Conservation (phyloP, 352 stramenopile species). For the Phytophthora cactorum region DNA sequence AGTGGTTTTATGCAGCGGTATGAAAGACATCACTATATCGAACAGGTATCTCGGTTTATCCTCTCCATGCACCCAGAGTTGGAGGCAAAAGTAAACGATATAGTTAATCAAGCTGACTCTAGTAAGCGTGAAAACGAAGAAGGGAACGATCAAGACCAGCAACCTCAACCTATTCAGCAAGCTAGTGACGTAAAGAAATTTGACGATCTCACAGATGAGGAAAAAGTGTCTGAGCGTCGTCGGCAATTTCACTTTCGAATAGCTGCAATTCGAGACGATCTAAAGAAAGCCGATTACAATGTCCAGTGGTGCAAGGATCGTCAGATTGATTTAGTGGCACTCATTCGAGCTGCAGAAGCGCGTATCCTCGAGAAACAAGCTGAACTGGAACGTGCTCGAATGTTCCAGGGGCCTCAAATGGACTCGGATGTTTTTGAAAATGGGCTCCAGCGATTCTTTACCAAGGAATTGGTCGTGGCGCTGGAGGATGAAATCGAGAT, state of each 20-base stretch:
- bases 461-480: conserved; percentile 71
- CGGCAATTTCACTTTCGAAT: conserved; percentile 83
- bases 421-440: conserved; percentile 81
- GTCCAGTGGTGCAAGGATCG: conserved; percentile 78
- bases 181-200: conserved; percentile 35
- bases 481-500: conserved; percentile 87
- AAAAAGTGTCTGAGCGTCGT: conserved; percentile 59
- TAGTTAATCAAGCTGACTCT: conserved; percentile 35
- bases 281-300: conserved; percentile 78
- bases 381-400: conserved; percentile 70
- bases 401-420: conserved; percentile 77
- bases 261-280: conserved; percentile 54
- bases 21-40: conserved; percentile 72
- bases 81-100: conserved; percentile 53
- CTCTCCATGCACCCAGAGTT: conserved; percentile 56
- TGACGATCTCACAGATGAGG: conserved; percentile 57
- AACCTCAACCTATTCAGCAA: conserved; percentile 15
- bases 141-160: conserved; percentile 3
- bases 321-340: conserved; percentile 67
- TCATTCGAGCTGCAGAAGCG: conserved; percentile 69
- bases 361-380: conserved; percentile 84
- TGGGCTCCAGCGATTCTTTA: conserved; percentile 78
- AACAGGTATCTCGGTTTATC: conserved; percentile 73
- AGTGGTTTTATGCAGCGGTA: conserved; percentile 87
- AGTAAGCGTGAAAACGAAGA: background rate